These are phyloP conservation scores for Picocystis sp. DNA, from an alignment of 163 green algal species.

Conservation along the genomic window DNA sequence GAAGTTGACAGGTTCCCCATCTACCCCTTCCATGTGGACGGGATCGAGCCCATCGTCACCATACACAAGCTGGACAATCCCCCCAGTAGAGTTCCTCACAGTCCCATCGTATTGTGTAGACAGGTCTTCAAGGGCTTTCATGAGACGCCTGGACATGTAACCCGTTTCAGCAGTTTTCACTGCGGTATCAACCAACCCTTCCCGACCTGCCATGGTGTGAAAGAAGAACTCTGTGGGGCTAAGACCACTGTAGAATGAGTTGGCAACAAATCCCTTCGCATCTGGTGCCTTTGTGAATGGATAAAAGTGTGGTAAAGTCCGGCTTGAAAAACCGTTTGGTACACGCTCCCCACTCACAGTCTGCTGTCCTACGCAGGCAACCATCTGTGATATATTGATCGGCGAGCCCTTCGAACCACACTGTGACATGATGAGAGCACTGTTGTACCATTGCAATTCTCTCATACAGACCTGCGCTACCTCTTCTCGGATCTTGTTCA, in stretches of 20 bases:
- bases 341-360: constrained; percentile 65
- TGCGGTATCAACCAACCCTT: constrained; percentile 19
- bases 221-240: constrained; percentile 95
- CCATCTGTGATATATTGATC: constrained; percentile 91
- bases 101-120: constrained; percentile 81
- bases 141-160: constrained; percentile 92
- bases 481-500: constrained; percentile 80
- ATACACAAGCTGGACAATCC: constrained; percentile 71
- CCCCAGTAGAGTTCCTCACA: constrained; percentile 61
- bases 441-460: constrained; percentile 68
- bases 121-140: constrained; percentile 94
- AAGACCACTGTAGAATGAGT: constrained; percentile 79
- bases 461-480: constrained; percentile 70
- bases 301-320: constrained; percentile 85
- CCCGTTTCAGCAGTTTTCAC: constrained; percentile 85
- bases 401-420: constrained; percentile 82
- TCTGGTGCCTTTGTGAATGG: constrained; percentile 20
- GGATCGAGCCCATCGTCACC: constrained; percentile 80
- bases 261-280: constrained; percentile 90
- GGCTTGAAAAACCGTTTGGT: constrained; percentile 74
- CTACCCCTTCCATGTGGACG: constrained; percentile 61
- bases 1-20: constrained; percentile 54
- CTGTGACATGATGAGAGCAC: constrained; percentile 88
- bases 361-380: constrained; percentile 94
- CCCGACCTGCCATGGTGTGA: constrained; percentile 91